Base-by-base conservation (phyloP, 805 yeast species). In the Starmerella apicola region DNA sequence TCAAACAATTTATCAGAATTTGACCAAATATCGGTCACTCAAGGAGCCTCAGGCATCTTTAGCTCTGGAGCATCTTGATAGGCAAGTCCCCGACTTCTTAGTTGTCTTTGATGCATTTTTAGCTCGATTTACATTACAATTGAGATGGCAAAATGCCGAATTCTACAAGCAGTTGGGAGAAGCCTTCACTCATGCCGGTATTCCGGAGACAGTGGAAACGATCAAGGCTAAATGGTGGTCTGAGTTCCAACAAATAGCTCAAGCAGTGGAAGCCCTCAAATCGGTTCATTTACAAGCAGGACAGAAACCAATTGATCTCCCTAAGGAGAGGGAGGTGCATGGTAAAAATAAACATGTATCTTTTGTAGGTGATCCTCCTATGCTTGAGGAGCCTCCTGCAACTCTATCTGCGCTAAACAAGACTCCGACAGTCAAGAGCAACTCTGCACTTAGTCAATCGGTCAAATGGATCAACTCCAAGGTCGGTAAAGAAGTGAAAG, bases 141-240 rank as follows among this genome's bases (percentile, higher is more conserved):
- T 48, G 13, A 38, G 45, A 16, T 32, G 39, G 29, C 41, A 37
- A 35, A 45, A 44, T 28, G 48, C 49, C 2, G 41, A 29, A 18
- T 44, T 32, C 39, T 40, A 30, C 17, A 45, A 49, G 31, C 49
- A 44, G 37, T 50, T 61, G 3, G 50, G 57, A 16, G 36, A 31
- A 20, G 50, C 50, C 32, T 55, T 55, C 41, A 43, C 50, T 8
- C 57, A 41, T 17, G 37, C 49, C 9, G 49, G 44, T 6, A 50
- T 42, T 17, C 44, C 55, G 21, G 42, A 48, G 36, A 49, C 45
- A 5, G 34, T 37, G 24, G 24, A 35, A 10, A 35, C 34, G 6
- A 36, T 36, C 19, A 20, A 24, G 20, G 25, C 32, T 7, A 21
- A 25, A 21, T 50, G 53, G 53, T 34, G 34, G 13, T 20, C 38